phyloP scores from a whole-genome alignment of 2,329 filamentous ascomycete species.

The Aspergillus unguis region DNA sequence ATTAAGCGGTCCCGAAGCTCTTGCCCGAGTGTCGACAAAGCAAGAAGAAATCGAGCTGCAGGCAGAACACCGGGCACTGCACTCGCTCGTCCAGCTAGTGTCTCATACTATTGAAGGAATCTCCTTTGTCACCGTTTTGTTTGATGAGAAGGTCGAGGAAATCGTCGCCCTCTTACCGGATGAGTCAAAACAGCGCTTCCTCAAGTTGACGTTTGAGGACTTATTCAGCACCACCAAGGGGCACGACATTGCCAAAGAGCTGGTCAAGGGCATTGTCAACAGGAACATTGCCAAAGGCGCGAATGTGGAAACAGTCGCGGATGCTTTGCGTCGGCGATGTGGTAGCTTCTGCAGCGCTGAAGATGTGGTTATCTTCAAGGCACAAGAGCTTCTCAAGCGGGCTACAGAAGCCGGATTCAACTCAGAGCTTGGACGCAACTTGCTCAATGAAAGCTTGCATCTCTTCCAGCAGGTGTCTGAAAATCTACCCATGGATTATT shows the following conservation, averaged over 20 bases:
- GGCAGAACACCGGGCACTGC: conserved; percentile 88
- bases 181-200: conserved; percentile 64
- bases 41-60: conserved; percentile 91
- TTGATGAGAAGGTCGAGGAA: conserved; percentile 88
- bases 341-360: conserved; percentile 97
- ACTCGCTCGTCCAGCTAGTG: conserved; percentile 80
- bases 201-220: conserved; percentile 77
- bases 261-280: conserved; percentile 97
- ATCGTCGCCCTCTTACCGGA: conserved; percentile 76
- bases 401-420: conserved; percentile 75
- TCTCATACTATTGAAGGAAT: conserved; percentile 93
- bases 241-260: conserved; percentile 83
- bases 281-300: conserved; percentile 95
- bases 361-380: conserved; percentile 97
- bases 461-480: conserved; percentile 87
- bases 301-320: conserved; percentile 95
- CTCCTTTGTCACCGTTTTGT: conserved; percentile 90
- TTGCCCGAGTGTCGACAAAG: conserved; percentile 72
- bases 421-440: conserved; percentile 69
- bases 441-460: conserved; percentile 83
- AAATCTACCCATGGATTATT: conserved; percentile 74
- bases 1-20: conserved; percentile 80
- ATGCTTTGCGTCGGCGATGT: conserved; percentile 85
- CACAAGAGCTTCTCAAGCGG: conserved; percentile 88
- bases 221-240: conserved; percentile 78